A percentile compares a stretch with the other conserved stretches of the same genome.
phyloP scores from a whole-genome alignment of 768 basidiomycete species.

The Suillus subaureus region DNA sequence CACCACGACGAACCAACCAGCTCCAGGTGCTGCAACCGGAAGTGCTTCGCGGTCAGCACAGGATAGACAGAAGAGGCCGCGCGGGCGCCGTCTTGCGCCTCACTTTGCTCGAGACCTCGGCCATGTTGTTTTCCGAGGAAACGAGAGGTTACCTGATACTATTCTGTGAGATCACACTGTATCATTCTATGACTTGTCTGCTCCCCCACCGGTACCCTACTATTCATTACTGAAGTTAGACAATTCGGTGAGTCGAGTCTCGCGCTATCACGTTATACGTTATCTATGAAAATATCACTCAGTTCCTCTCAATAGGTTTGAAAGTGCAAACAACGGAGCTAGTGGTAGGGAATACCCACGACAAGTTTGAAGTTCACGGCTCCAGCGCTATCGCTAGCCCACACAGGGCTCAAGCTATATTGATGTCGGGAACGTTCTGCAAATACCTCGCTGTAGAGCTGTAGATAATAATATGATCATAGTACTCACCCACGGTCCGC shows the following conservation, averaged over 20 bases:
- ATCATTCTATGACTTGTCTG: not conserved
- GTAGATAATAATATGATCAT: not conserved
- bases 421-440: not conserved
- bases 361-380: not conserved
- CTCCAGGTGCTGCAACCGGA: not conserved
- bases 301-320: not conserved
- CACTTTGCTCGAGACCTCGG: conserved; percentile 65
- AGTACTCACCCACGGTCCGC: not conserved
- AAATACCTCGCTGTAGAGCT: not conserved
- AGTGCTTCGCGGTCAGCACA: conserved; percentile 4
- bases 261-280: not conserved
- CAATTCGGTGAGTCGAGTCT: not conserved
- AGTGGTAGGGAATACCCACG: not conserved
- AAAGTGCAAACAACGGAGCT: not conserved
- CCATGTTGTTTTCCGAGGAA: conserved; percentile 70
- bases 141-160: conserved; percentile 41
- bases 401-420: not conserved
- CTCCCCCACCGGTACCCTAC: not conserved
- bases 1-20: not conserved
- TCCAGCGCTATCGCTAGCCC: not conserved
- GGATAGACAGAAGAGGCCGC: conserved; percentile 18
- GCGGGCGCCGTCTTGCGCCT: conserved; percentile 48
- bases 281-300: not conserved
- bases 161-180: not conserved
- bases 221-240: not conserved